A percentile compares a stretch with the other conserved stretches of the same genome.
These are phyloP conservation scores for Phytophthora palmivora DNA, from an alignment of 352 stramenopile species.

Conservation along the genomic window DNA sequence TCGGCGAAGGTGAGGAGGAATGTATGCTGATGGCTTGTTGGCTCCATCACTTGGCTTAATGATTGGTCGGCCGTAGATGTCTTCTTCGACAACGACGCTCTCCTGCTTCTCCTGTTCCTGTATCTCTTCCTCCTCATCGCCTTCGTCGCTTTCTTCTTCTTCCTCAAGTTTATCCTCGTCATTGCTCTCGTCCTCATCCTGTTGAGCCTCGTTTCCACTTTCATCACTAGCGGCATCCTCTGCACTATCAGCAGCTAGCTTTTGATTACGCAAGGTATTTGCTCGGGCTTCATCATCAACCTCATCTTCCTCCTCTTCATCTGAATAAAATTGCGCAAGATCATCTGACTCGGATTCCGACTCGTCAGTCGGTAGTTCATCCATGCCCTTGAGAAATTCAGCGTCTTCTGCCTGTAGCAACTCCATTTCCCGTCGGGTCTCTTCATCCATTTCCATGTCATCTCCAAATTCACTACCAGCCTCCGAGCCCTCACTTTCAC, in stretches of 20 bases:
- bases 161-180: slow-evolving; percentile 36
- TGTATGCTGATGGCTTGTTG: slow-evolving; percentile 72
- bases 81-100: slow-evolving; percentile 64
- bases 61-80: slow-evolving; percentile 86
- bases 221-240: slow-evolving; percentile 21
- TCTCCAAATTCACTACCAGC: slow-evolving; percentile 34
- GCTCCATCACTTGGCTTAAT: slow-evolving; percentile 49
- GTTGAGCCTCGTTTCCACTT: slow-evolving; percentile 27
- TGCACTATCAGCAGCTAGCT: slow-evolving; percentile 18
- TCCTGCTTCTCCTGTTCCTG: slow-evolving; percentile 45
- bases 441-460: slow-evolving; percentile 81
- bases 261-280: slow-evolving; percentile 70
- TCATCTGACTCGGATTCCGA: slow-evolving; percentile 80
- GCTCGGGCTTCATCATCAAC: slow-evolving; percentile 43
- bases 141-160: slow-evolving; percentile 35
- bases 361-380: slow-evolving; percentile 86
- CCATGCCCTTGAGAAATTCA: slow-evolving; percentile 85
- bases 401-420: slow-evolving; percentile 82
- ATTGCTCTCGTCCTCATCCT: slow-evolving; percentile 16
- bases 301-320: slow-evolving; percentile 60
- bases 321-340: slow-evolving; percentile 69
- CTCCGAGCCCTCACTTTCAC: slow-evolving; percentile 37
- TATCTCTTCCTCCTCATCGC: slow-evolving; percentile 18
- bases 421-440: slow-evolving; percentile 77
- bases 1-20: slow-evolving; percentile 88